These are phyloP conservation scores for Zanthoxylum bungeanum DNA, from an alignment of 345 rosid genomes.

Conservation along the genomic window DNA sequence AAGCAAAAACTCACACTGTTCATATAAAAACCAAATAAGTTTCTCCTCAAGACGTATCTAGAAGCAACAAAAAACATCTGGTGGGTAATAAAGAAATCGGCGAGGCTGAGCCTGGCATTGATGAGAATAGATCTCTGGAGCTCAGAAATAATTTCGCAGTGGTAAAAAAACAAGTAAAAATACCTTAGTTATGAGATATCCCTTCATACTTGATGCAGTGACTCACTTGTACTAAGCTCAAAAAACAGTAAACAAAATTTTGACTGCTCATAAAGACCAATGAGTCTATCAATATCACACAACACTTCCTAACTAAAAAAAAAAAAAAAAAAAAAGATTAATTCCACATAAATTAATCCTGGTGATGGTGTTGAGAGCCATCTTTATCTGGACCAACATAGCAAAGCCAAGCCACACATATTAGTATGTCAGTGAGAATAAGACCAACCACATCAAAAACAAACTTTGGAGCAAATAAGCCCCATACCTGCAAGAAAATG, in stretches of 20 bases:
- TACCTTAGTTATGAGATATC: slow-evolving; percentile 12
- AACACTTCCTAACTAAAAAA: not conserved
- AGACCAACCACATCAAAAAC: slow-evolving; percentile 81
- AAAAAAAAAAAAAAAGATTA: not conserved
- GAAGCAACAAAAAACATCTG: slow-evolving; percentile 91
- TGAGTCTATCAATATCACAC: not conserved
- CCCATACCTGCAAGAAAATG: slow-evolving; percentile 82
- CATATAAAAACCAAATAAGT: slow-evolving; percentile 90
- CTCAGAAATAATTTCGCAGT: slow-evolving; percentile 55
- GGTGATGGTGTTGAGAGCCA: not conserved
- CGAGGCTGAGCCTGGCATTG: slow-evolving; percentile 76
- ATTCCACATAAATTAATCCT: not conserved
- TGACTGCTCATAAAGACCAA: not conserved
- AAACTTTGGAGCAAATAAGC: slow-evolving; percentile 88
- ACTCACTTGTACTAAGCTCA: not conserved
- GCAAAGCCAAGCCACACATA: slow-evolving; percentile 65
- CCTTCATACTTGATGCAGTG: not conserved
- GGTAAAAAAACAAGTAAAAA: slow-evolving; percentile 61
- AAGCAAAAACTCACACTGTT: slow-evolving; percentile 70
- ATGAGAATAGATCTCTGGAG: slow-evolving; percentile 74
- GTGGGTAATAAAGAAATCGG: slow-evolving; percentile 65
- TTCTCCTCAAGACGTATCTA: slow-evolving; percentile 72
- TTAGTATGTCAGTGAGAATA: slow-evolving; percentile 54
- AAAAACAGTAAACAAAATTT: not conserved
- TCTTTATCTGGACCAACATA: slow-evolving; percentile 19